Evolutionary conservation across 805 yeast species (phyloP).

Genomic region (Saturnispora halmiae): DNA sequence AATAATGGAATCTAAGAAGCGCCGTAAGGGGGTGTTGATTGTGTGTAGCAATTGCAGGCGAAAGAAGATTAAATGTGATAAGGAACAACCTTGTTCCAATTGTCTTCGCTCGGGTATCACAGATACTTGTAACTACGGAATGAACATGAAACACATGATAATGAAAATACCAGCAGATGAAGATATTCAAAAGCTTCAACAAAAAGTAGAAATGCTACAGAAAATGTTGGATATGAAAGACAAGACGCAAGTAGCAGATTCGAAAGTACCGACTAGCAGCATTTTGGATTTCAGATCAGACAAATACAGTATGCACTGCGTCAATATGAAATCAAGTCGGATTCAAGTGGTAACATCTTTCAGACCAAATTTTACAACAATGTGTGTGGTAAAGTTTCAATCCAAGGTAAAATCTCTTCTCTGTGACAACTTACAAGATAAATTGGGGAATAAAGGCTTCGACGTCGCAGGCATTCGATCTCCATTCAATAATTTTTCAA

Average conservation of each 20-base stretch:
- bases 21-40: slow-evolving; percentile 10
- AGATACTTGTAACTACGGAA: slow-evolving; percentile 8
- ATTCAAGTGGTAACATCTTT: slow-evolving; percentile 2
- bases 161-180: neutral
- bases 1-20: neutral
- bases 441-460: too few relatives aligned
- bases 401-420: too few relatives aligned
- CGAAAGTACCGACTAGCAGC: too few relatives aligned
- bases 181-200: neutral
- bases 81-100: slow-evolving; percentile 12
- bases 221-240: too few relatives aligned
- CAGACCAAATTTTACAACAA: slow-evolving; percentile 3
- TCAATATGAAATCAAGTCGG: slow-evolving; percentile 2
- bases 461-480: slow-evolving; percentile 3
- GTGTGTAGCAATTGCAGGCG: slow-evolving; percentile 13
- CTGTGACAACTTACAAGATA: too few relatives aligned
- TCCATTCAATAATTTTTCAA: neutral
- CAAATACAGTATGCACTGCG: neutral
- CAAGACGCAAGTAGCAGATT: too few relatives aligned
- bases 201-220: neutral
- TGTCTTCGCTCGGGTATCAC: slow-evolving; percentile 10
- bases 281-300: neutral
- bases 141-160: neutral
- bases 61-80: slow-evolving; percentile 15
- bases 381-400: slow-evolving; percentile 1